phyloP scores from a whole-genome alignment of 2,329 filamentous ascomycete genomes.

The Trichoderma sp. region DNA sequence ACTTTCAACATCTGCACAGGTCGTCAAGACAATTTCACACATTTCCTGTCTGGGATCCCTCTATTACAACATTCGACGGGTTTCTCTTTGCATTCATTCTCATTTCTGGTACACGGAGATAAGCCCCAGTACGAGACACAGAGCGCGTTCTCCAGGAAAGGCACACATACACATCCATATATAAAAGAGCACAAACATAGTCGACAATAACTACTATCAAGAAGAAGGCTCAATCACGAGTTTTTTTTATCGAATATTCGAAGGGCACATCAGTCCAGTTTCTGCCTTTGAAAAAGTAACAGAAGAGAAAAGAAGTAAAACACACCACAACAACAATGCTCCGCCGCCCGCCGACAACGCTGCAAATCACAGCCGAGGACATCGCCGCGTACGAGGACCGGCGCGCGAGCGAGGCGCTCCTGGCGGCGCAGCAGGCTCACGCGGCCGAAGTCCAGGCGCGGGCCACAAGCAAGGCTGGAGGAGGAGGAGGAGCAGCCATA shows the following conservation, averaged over 20 bases:
- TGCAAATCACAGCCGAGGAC: conserved; percentile 68
- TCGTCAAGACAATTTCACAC: background rate
- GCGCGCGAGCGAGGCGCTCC: conserved; percentile 45
- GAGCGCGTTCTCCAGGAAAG: background rate
- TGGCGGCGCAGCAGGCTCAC: conserved; percentile 34
- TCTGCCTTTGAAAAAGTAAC: background rate
- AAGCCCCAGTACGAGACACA: background rate
- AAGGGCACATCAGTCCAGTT: background rate
- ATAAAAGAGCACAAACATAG: background rate
- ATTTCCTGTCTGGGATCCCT: too few relatives aligned
- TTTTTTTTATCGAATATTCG: background rate
- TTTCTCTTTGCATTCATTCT: background rate
- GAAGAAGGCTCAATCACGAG: background rate
- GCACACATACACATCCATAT: background rate
- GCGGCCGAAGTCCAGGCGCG: conserved; percentile 27
- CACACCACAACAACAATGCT: conserved; percentile 48
- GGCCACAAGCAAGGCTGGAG: conserved; percentile 20
- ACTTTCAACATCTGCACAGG: background rate
- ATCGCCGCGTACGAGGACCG: conserved; percentile 68
- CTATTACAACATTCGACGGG: background rate
- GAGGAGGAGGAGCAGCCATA: too few relatives aligned
- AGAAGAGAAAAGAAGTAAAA: background rate
- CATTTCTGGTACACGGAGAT: background rate
- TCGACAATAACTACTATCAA: background rate
- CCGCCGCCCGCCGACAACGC: conserved; percentile 64